Evolutionary conservation across 257 asterid genomes (phyloP), one percentile per base, ranked within the genome.

Genomic region (Nicotiana tomentosiformis): DNA sequence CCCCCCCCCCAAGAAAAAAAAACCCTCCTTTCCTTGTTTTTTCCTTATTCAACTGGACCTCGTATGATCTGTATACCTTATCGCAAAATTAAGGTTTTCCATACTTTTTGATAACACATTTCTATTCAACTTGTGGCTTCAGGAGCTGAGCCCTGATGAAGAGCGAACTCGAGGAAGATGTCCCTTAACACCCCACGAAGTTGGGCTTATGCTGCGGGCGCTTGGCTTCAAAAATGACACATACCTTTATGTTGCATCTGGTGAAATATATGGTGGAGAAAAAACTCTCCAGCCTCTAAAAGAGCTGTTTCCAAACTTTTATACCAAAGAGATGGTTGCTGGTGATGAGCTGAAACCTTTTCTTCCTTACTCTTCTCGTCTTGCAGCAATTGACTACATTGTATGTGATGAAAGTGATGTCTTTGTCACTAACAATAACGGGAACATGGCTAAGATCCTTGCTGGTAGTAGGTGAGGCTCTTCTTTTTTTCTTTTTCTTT

Each of bases 381-480:
- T 96, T 89, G 99, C 99, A 80, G 98, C 99, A 57, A 84, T 93
- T 26, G 98, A 96, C 90, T 94, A 94, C 90, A 89, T 91, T 77
- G 99, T 94, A 56, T 93, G 97, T 70, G 98, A 94, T 77, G 98
- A 94, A 88, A 94, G 98, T 86, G 98, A 96, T 87, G 99, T 96
- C 80, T 96, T 96, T 84, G 94, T 94, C 86, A 92, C 99, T 32
- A 96, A 96, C 90, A 96, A 96, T 87, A 96, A 96, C 9, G 99
- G 99, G 82, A 96, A 96, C 88, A 96, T 96, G 99, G 99, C 98
- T 82, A 96, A 96, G 90, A 92, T 96, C 91, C 93, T 96, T 81
- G 97, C 99, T 82, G 99, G 99, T 82, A 91, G 97, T 82, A 93
- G 99, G 99, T 96, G 83, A 80, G 80, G 64, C 53, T 76, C 30